Conservation (phyloP, 2,329 filamentous ascomycete species). For the Cercospora sesami region DNA sequence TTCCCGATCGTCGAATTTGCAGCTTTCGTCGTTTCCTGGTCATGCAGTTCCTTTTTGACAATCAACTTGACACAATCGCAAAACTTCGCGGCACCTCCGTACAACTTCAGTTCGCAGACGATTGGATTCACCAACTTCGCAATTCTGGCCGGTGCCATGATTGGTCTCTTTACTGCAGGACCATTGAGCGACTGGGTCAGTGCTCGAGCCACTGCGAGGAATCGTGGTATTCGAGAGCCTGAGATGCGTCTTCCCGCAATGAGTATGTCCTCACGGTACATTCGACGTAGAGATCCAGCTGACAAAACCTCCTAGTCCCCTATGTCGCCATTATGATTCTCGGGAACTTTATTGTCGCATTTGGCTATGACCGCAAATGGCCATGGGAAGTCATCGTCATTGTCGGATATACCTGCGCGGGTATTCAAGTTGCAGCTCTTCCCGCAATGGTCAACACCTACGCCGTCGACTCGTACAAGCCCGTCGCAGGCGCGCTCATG, state of each 20-base stretch:
- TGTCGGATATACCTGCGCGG: slow-evolving; percentile 58
- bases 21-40: slow-evolving; percentile 63
- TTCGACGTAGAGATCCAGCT: background rate
- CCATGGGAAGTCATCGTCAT: slow-evolving; percentile 58
- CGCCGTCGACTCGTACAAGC: slow-evolving; percentile 65
- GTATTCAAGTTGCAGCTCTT: slow-evolving; percentile 61
- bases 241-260: slow-evolving; percentile 58
- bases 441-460: slow-evolving; percentile 61
- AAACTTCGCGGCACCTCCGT: slow-evolving; percentile 57
- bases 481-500: slow-evolving; percentile 60
- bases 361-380: slow-evolving; percentile 44
- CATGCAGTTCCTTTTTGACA: slow-evolving; percentile 58
- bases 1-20: slow-evolving; percentile 66
- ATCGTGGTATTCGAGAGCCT: slow-evolving; percentile 58
- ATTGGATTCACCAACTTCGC: slow-evolving; percentile 62
- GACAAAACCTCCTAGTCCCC: slow-evolving; percentile 44
- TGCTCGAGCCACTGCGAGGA: slow-evolving; percentile 53
- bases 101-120: slow-evolving; percentile 52
- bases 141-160: slow-evolving; percentile 54
- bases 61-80: slow-evolving; percentile 62
- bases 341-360: slow-evolving; percentile 57
- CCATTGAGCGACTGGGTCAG: slow-evolving; percentile 60
- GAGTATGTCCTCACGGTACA: slow-evolving; percentile 27
- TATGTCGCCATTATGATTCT: slow-evolving; percentile 59
- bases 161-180: slow-evolving; percentile 58